phyloP scores from a whole-genome alignment of 2,329 filamentous ascomycete species.

The Fusarium sp. region DNA sequence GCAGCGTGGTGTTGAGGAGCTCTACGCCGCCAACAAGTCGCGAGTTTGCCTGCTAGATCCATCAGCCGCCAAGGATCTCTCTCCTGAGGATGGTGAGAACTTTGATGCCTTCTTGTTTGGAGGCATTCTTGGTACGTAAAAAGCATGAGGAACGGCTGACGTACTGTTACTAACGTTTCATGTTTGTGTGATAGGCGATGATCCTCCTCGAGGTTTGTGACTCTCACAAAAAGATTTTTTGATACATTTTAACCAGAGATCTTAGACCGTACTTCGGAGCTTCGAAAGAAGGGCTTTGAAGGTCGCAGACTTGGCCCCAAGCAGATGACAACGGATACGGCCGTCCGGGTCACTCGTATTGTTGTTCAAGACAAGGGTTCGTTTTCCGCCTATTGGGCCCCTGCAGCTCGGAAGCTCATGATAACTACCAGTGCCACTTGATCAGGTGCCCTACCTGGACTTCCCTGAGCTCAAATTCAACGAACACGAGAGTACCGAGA shows the following conservation, averaged over 20 bases:
- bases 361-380: conserved; percentile 85
- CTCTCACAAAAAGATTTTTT: neutral
- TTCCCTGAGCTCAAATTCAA: conserved; percentile 90
- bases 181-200: conserved; percentile 72
- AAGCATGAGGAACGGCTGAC: neutral
- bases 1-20: conserved; percentile 80
- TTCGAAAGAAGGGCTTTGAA: conserved; percentile 91
- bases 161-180: conserved; percentile 23
- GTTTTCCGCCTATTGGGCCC: conserved; percentile 38
- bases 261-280: conserved; percentile 90
- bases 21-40: conserved; percentile 78
- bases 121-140: conserved; percentile 82
- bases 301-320: conserved; percentile 88
- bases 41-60: conserved; percentile 92
- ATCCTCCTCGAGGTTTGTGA: conserved; percentile 84
- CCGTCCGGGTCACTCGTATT: conserved; percentile 90
- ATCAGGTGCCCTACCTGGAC: conserved; percentile 84
- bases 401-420: conserved; percentile 13
- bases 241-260: conserved; percentile 18
- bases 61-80: conserved; percentile 80
- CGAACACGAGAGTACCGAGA: conserved; percentile 92
- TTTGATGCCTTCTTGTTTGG: conserved; percentile 97
- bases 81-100: conserved; percentile 79
- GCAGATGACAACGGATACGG: conserved; percentile 99
- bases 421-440: conserved; percentile 70